Base-by-base conservation (phyloP, 1,139 yeast genomes). In the Yamadazyma kanchanaburiensis region DNA sequence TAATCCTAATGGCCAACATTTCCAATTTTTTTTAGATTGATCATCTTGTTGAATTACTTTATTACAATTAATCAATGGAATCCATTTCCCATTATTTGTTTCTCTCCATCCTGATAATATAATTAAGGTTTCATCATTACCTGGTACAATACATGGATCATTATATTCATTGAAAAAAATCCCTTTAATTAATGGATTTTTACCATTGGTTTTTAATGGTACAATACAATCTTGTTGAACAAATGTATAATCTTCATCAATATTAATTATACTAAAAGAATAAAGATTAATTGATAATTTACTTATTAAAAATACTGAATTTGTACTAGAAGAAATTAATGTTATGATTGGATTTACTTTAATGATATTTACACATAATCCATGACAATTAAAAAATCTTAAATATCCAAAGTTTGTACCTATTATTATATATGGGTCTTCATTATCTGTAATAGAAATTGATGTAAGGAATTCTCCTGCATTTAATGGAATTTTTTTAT, bases 1-100 rank as follows among this genome's bases (percentile, higher is more conserved):
- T 26, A 88, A 64, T 2, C 96, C 96, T 30, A 91, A 64, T 9
- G 97, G 97, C 96, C 97, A 88, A 42, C 85, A 81, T 38, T 55
- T 72, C 74, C 74, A 68, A 50, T 74, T 63, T 38, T 64, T 71
- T 35, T 66, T 64, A 28, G 62, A 60, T 11, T 59, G 58, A 37
- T 64, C 64, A 31, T 81, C 79, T 28, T 70, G 74, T 7, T 75
- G 70, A 17, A 81, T 72, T 3, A 76, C 77, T 22, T 70, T 70
- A 14, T 61, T 62, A 15, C 87, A 70, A 49, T 86, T 85, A 35
- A 89, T 61, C n/a, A 89, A 50, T 1, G 97, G 97, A 8, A 86
- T 67, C 96, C 97, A 91, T 43, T 78, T 70, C 3, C 95, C 80
- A 52, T 88, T 94, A 27, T 73, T 60, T 2, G 83, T 64, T 22